These are phyloP conservation scores for Globisporangium iwayamae DNA, from an alignment of 352 stramenopile species.

Conservation along the genomic window DNA sequence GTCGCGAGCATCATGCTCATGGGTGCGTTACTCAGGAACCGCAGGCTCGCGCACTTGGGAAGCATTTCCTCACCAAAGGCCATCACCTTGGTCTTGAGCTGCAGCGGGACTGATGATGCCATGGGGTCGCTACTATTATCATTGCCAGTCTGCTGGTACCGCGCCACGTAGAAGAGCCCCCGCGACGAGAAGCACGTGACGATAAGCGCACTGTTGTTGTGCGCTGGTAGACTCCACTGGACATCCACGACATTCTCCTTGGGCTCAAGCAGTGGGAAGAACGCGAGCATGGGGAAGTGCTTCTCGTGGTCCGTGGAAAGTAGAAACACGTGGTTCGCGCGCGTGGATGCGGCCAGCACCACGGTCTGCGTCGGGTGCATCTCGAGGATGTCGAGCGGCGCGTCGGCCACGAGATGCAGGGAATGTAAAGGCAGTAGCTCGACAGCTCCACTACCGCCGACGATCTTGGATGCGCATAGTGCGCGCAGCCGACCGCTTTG, in stretches of 20 bases:
- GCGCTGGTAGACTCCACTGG: slow-evolving; percentile 43
- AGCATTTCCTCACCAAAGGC: slow-evolving; percentile 44
- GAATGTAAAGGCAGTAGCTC: slow-evolving; percentile 69
- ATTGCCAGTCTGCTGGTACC: slow-evolving; percentile 22
- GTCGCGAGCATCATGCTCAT: slow-evolving; percentile 50
- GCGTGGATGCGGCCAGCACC: slow-evolving; percentile 50
- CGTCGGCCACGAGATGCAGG: slow-evolving; percentile 31
- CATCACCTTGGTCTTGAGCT: slow-evolving; percentile 39
- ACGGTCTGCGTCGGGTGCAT: slow-evolving; percentile 60
- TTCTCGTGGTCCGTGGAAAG: slow-evolving; percentile 70
- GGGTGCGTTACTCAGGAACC: slow-evolving; percentile 41
- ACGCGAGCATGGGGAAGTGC: slow-evolving; percentile 59
- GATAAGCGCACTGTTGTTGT: slow-evolving; percentile 37
- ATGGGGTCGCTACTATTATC: not conserved
- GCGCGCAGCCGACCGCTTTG: slow-evolving; percentile 52
- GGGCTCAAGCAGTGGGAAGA: slow-evolving; percentile 33
- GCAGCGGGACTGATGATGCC: slow-evolving; percentile 8
- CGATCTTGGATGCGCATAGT: slow-evolving; percentile 47
- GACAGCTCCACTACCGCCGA: slow-evolving; percentile 36
- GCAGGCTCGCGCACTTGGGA: slow-evolving; percentile 30
- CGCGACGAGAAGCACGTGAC: slow-evolving; percentile 54
- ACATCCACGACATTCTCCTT: slow-evolving; percentile 52
- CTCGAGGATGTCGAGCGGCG: slow-evolving; percentile 48
- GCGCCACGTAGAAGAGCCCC: slow-evolving; percentile 45
- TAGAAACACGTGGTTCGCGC: slow-evolving; percentile 39